Conservation (phyloP, 2,329 filamentous ascomycete genomes). For the Colletotrichum melonis region DNA sequence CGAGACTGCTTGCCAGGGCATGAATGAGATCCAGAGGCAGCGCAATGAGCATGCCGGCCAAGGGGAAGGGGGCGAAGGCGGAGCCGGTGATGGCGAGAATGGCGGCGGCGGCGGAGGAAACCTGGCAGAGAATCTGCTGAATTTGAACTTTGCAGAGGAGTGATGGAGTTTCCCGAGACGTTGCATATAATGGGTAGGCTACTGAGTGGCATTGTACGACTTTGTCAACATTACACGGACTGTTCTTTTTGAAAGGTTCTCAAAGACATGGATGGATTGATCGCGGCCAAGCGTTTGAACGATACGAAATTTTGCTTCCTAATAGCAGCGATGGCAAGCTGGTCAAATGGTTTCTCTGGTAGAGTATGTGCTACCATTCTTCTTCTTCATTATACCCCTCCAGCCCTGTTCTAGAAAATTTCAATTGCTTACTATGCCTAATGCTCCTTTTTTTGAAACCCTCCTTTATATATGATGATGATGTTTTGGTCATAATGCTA, state of each 20-base stretch:
- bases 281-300: neutral
- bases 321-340: conserved; percentile 14
- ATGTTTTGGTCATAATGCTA: neutral
- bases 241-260: too few species aligned
- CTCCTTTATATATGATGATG: conserved; percentile 1
- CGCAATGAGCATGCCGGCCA: conserved; percentile 22
- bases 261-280: neutral
- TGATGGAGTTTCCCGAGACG: neutral
- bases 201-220: neutral
- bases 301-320: neutral
- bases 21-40: conserved; percentile 53
- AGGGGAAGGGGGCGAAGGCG: conserved; percentile 5
- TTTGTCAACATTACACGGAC: neutral
- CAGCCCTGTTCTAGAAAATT: conserved; percentile 25
- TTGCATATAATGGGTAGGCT: neutral
- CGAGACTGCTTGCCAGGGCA: conserved; percentile 55
- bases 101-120: conserved; percentile 6
- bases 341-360: conserved; percentile 18
- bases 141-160: conserved; percentile 28
- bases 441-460: neutral
- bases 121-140: conserved; percentile 32
- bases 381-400: conserved; percentile 23
- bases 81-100: neutral
- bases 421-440: conserved; percentile 27
- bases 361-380: conserved; percentile 10